Conservation (phyloP, 768 basidiomycete genomes). For the Suillus subalutaceus region DNA sequence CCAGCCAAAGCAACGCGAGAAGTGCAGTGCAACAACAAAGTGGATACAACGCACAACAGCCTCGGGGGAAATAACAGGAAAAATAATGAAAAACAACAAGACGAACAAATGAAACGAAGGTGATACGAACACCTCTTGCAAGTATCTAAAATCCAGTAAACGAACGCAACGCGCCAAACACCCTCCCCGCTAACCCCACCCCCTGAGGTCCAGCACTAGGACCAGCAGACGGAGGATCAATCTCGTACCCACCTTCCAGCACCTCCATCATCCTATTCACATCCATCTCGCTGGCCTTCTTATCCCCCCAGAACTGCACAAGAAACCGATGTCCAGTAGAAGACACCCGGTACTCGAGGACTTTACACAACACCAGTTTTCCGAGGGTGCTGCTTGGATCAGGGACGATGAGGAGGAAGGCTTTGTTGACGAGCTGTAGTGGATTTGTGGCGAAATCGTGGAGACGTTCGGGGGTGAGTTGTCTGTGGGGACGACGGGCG, state of each 20-base stretch:
- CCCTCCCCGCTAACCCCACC: background rate
- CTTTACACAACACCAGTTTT: background rate
- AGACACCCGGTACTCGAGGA: background rate
- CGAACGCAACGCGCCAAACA: constrained; percentile 3
- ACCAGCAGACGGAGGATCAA: constrained; percentile 2
- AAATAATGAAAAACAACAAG: background rate
- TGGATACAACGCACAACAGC: background rate
- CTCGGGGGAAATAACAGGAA: background rate
- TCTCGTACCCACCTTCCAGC: background rate
- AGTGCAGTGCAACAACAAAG: background rate
- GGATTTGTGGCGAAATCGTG: background rate
- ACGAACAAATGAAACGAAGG: background rate
- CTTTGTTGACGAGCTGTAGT: background rate
- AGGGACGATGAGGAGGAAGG: constrained; percentile 6
- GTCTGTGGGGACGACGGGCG: constrained; percentile 4
- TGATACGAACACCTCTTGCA: no score
- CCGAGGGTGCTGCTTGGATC: constrained; percentile 1
- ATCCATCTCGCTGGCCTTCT: background rate
- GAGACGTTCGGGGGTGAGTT: constrained; percentile 4
- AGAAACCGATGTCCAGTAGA: background rate
- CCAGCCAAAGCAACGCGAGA: background rate
- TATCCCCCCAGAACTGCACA: constrained; percentile 5
- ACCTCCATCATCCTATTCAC: constrained; percentile 3
- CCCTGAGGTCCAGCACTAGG: background rate
- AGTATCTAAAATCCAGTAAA: background rate